Evolutionary conservation across 2,329 filamentous ascomycete species (phyloP).

Genomic region (Calonectria pauciramosa): DNA sequence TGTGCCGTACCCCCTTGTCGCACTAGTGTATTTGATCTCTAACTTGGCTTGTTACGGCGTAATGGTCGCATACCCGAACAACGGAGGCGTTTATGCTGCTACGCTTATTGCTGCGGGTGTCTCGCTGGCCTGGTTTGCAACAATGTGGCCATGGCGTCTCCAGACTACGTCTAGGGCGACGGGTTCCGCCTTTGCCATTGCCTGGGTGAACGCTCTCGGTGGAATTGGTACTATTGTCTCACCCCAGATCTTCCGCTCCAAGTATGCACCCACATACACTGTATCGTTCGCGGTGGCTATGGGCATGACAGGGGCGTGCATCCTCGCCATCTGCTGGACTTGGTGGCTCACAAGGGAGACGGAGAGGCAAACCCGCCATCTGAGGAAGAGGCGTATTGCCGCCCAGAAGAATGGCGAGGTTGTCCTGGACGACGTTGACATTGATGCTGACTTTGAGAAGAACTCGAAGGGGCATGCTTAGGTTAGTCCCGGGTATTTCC

Average conservation of each 20-base stretch:
- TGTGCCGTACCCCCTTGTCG: neutral
- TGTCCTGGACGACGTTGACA: neutral
- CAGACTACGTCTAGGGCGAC: neutral
- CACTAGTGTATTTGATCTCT: neutral
- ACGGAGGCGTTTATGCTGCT: neutral
- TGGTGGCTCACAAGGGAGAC: conserved; percentile 4
- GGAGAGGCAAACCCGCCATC: neutral
- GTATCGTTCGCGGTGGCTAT: conserved; percentile 1
- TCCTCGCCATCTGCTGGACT: neutral
- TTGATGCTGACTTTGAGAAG: neutral
- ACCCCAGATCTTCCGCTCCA: neutral
- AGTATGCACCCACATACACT: neutral
- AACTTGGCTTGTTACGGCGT: neutral
- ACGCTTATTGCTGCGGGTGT: neutral
- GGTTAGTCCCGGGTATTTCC: no score
- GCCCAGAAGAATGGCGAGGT: neutral
- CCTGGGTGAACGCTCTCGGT: neutral
- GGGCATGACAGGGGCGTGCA: neutral
- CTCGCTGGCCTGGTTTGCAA: neutral
- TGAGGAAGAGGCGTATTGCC: neutral
- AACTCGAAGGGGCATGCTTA: no score
- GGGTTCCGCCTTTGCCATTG: neutral
- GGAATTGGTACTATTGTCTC: neutral
- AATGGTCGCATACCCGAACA: neutral
- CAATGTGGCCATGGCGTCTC: conserved; percentile 4